These are phyloP conservation scores for Glomus cerebriforme DNA, from an alignment of 192 early-diverging fungal genomes.

Conservation along the genomic window DNA sequence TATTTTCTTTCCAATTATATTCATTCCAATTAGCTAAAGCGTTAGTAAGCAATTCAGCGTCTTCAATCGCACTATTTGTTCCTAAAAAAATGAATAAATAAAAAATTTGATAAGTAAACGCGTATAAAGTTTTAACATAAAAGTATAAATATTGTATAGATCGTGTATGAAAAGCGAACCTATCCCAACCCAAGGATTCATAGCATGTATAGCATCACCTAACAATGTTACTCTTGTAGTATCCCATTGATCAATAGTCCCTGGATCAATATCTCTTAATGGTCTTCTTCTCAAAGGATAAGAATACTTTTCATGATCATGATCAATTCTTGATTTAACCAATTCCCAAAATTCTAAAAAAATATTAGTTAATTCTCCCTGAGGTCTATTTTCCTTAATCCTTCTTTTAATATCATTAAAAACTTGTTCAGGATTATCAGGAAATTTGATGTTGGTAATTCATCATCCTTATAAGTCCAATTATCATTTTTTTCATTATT, in stretches of 20 bases:
- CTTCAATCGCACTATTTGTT: slow-evolving; percentile 6
- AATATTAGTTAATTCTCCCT: neutral
- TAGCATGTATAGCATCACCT: slow-evolving; percentile 10
- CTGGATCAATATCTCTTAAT: neutral
- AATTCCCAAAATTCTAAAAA: neutral
- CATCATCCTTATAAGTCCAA: neutral
- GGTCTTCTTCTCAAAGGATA: neutral
- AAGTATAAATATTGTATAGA: neutral
- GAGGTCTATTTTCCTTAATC: neutral
- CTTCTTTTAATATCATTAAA: neutral
- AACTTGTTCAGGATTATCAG: neutral
- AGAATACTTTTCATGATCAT: neutral
- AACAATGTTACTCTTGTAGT: neutral
- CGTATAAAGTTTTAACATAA: neutral
- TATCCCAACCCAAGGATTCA: neutral
- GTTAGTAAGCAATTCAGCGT: neutral
- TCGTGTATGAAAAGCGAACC: too few species aligned
- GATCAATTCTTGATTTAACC: neutral
- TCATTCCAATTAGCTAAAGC: neutral
- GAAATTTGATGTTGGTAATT: neutral
- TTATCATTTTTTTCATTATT: neutral
- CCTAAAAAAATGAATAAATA: neutral
- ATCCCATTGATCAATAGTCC: neutral
- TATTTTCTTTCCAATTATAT: neutral
- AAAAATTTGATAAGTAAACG: too few species aligned